Evolutionary conservation across 1,284 basidiomycete genomes (phyloP).

Genomic region (Pyrrhoderma lamaoense): DNA sequence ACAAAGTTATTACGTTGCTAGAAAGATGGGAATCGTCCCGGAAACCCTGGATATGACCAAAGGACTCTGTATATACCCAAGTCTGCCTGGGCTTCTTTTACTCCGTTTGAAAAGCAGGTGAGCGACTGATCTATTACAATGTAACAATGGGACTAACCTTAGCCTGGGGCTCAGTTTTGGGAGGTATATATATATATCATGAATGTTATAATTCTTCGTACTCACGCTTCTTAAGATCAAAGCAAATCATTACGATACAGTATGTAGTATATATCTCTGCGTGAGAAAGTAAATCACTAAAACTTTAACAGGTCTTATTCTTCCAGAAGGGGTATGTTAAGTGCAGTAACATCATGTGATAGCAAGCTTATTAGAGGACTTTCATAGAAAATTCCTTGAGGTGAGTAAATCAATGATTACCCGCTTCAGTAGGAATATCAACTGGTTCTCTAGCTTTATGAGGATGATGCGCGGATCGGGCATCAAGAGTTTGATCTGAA

Average conservation of each 20-base stretch:
- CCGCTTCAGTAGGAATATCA: constrained; percentile 18
- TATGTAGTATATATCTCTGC: constrained; percentile 26
- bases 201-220: background rate
- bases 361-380: no score
- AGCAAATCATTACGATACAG: constrained; percentile 89
- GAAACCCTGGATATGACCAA: constrained; percentile 87
- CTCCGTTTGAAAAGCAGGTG: constrained; percentile 92
- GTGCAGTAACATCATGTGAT: background rate
- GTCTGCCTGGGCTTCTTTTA: constrained; percentile 78
- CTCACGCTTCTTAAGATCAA: constrained; percentile 55
- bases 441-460: constrained; percentile 63
- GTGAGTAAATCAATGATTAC: constrained; percentile 27
- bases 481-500: constrained; percentile 92
- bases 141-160: no score
- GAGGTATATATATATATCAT: constrained; percentile 37
- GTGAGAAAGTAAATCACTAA: constrained; percentile 6
- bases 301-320: constrained; percentile 66
- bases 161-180: constrained; percentile 83
- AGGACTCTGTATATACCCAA: constrained; percentile 82
- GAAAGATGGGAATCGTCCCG: constrained; percentile 80
- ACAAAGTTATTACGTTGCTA: constrained; percentile 26
- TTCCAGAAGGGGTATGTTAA: constrained; percentile 87
- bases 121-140: constrained; percentile 19
- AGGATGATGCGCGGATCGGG: constrained; percentile 87
- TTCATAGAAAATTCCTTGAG: constrained; percentile 68